Percentiles rank a stretch among this genome's conserved stretches.
phyloP scores from a whole-genome alignment of 2,329 filamentous ascomycete species.

The Cryphonectria radicalis region DNA sequence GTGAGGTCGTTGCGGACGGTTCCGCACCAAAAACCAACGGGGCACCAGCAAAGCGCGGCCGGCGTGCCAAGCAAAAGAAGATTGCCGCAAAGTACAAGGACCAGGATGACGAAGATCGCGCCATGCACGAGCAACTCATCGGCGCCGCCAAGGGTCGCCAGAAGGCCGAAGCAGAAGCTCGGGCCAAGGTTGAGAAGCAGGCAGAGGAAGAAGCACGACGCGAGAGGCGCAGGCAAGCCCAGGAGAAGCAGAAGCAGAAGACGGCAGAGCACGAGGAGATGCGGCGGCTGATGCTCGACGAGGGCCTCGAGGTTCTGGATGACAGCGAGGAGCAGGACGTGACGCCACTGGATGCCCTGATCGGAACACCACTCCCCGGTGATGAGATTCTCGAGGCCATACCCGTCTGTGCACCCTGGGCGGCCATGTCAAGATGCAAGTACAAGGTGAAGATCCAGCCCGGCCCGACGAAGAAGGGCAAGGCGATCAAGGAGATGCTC shows the following conservation, averaged over 20 bases:
- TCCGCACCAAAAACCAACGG: conserved; percentile 47
- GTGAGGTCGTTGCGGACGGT: conserved; percentile 36
- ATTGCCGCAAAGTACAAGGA: conserved; percentile 87
- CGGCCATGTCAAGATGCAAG: conserved; percentile 71
- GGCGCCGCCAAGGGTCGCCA: conserved; percentile 72
- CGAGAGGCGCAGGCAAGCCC: conserved; percentile 78
- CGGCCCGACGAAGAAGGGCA: conserved; percentile 88
- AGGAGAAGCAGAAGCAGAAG: conserved; percentile 75
- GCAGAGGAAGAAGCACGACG: conserved; percentile 72
- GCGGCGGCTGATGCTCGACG: conserved; percentile 62
- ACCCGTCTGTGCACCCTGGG: conserved; percentile 68
- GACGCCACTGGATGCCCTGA: conserved; percentile 68
- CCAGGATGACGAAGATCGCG: conserved; percentile 93
- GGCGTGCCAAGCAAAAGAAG: conserved; percentile 84
- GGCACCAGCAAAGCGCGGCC: conserved; percentile 67
- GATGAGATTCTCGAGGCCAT: conserved; percentile 78
- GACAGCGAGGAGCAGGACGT: conserved; percentile 60
- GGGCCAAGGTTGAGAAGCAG: conserved; percentile 70
- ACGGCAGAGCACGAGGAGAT: conserved; percentile 77
- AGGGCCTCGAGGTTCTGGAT: conserved; percentile 63
- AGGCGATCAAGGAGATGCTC: conserved; percentile 90
- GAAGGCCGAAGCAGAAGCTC: conserved; percentile 69
- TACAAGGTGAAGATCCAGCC: conserved; percentile 97
- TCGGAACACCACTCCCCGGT: conserved; percentile 76
- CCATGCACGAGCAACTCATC: conserved; percentile 82